phyloP scores from a whole-genome alignment of 2,329 filamentous ascomycete species.

The Calonectria leucothoes region DNA sequence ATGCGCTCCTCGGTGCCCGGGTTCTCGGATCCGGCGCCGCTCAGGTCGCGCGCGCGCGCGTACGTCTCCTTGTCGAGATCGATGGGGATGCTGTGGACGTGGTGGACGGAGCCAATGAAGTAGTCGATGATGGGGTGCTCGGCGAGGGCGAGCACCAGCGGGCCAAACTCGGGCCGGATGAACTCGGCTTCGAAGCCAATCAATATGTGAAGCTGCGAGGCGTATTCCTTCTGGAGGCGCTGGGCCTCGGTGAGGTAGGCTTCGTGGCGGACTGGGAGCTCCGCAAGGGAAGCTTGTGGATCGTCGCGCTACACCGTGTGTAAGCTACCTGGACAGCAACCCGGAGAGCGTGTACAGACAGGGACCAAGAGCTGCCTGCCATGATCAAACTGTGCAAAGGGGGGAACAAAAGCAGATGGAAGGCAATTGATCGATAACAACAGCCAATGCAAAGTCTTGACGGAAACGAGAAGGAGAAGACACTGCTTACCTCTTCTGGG shows the following conservation, averaged over 20 bases:
- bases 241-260: constrained; percentile 82
- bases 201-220: constrained; percentile 77
- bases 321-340: not conserved
- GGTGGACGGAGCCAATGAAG: constrained; percentile 94
- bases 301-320: constrained; percentile 57
- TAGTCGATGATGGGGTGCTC: constrained; percentile 79
- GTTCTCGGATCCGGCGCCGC: constrained; percentile 67
- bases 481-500: constrained; percentile 82
- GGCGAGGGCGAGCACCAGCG: constrained; percentile 70
- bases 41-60: constrained; percentile 53
- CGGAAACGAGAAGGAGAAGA: not conserved
- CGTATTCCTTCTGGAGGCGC: constrained; percentile 78
- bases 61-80: constrained; percentile 84
- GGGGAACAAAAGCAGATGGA: no score
- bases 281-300: constrained; percentile 59
- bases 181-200: constrained; percentile 96
- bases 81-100: constrained; percentile 87
- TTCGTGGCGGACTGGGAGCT: constrained; percentile 68
- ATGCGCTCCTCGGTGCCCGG: constrained; percentile 74
- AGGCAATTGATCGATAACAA: no score
- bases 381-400: not conserved
- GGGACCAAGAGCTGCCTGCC: not conserved
- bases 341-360: not conserved
- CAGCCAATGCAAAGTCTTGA: not conserved
- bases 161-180: constrained; percentile 76